Evolutionary conservation across 805 yeast species (phyloP), one percentile per base, ranked within the genome.

Genomic region (Yamadazyma nakazawae): DNA sequence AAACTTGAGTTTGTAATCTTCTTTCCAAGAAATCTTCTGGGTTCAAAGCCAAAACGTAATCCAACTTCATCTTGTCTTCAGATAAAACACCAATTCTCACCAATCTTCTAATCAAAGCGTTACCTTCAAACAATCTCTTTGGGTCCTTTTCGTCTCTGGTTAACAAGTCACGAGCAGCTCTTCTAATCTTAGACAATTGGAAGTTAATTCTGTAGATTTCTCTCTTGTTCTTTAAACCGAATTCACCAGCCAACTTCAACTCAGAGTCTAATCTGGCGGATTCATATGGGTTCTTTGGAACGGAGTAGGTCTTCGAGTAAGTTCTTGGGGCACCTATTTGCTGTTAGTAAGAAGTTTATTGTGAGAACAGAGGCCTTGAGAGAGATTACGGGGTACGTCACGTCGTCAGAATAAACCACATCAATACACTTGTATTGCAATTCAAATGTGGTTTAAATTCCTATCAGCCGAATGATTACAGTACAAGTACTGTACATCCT

Each of bases 141-240:
- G 96, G 97, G 80, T 94, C 99, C 85, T 94, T 94, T 84, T 94
- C 99, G 71, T 94, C 99, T 83, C 97, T 90, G 83, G 99, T 94
- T 79, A 94, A 85, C 70, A 94, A 82, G 72, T 94, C 98, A 87
- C 99, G 96, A 73, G 99, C 99, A 76, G 99, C 99, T 83, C 99
- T 90, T 83, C 99, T 91, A 75, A 94, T 92, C 85, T 94, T 94
- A 59, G 99, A 94, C 72, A 94, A 88, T 82, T 94, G 98, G 85
- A 87, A 88, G 76, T 95, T 95, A 75, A 94, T 91, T 87, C 99
- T 90, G 96, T 94, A 94, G 77, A 94, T 89, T 81, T 94, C 99
- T 76, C 95, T 88, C 92, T 94, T 94, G 97, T 94, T 94, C 83
- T 90, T 92, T 75, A 94, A 86, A 85, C 99, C 99, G 87, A 79